Conservation (phyloP, 768 basidiomycete genomes). For the Wakefieldia striispora region DNA sequence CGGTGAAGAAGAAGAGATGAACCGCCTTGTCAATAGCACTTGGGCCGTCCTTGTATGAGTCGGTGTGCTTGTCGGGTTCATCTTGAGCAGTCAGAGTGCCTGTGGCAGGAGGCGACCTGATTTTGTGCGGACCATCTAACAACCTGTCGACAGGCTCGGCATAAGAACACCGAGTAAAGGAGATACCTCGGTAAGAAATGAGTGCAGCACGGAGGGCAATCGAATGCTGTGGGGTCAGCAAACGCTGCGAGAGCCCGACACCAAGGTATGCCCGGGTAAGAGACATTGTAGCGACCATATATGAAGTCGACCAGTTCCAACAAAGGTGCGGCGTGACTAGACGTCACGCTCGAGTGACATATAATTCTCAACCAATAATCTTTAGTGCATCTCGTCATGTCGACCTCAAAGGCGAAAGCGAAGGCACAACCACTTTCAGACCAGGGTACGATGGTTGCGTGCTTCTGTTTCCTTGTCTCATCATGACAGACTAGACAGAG, state of each 20-base stretch:
- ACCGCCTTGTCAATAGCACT: constrained; percentile 95
- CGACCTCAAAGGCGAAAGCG: constrained; percentile 54
- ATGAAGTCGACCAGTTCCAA: constrained; percentile 11
- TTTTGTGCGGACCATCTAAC: constrained; percentile 24
- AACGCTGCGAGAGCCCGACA: constrained; percentile 51
- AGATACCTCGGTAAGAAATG: constrained; percentile 44
- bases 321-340: constrained; percentile 22
- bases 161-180: constrained; percentile 21
- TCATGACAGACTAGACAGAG: constrained; percentile 60
- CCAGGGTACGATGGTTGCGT: constrained; percentile 55
- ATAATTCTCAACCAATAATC: constrained; percentile 27
- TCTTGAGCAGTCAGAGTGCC: constrained; percentile 35
- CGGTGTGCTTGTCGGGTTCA: constrained; percentile 50
- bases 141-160: constrained; percentile 16
- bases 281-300: constrained; percentile 45
- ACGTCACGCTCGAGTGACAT: constrained; percentile 27
- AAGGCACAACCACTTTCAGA: constrained; percentile 60
- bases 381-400: constrained; percentile 27
- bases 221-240: constrained; percentile 29
- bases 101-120: constrained; percentile 35
- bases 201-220: constrained; percentile 34
- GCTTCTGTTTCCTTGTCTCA: constrained; percentile 25
- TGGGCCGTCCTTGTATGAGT: constrained; percentile 77
- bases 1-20: constrained; percentile 97
- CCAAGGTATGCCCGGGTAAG: constrained; percentile 51